Evolutionary conservation across 192 early-diverging fungal genomes (phyloP), one percentile per base, ranked within the genome.

Genomic region (Entomortierella chlamydospora): DNA sequence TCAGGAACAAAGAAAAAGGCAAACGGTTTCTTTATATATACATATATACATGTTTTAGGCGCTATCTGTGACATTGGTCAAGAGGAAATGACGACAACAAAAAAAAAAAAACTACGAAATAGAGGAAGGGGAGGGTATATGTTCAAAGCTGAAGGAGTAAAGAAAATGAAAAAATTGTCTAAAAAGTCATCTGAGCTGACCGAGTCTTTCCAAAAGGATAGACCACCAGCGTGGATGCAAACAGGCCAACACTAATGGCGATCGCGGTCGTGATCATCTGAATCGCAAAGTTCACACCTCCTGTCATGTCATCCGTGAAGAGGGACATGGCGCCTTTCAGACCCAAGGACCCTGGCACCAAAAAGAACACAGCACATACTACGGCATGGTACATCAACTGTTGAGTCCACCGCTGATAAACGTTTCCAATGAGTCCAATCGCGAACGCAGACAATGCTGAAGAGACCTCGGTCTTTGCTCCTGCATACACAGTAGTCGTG

Each of bases 351-450:
- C 95, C 94, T 0, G 95, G 95, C 0, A 95, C 94, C 69, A 94
- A 83, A 49, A 93, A 83, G 72, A 92, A 77, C 2, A 96, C 91
- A 11, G 92, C 95, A 33, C 91, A 87, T 18, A 95, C 81, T 15
- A 96, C 94, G 8, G 93, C 92, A 65, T 93, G 94, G 72, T 96
- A 89, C 5, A 92, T 91, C 54, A 93, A 87, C 52, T 87, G 70
- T 61, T 88, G 81, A 7, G 91, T 91, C 34, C 95, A 70, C 10
- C 92, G 87, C 4, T 93, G 91, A 70, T 93, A 88, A 29, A 95
- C 58, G 74, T 98, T 96, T 33, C 89, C 88, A 29, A 89, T 70
- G 29, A 97, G 68, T 0, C 95, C 96, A 82, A 98, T 91, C 20
- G 88, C 90, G 73, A 96, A 91, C 11, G 94, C 87, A 6, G 76